Evolutionary conservation across 2,329 filamentous ascomycete genomes (phyloP).

Genomic region (Penicillium sp.): DNA sequence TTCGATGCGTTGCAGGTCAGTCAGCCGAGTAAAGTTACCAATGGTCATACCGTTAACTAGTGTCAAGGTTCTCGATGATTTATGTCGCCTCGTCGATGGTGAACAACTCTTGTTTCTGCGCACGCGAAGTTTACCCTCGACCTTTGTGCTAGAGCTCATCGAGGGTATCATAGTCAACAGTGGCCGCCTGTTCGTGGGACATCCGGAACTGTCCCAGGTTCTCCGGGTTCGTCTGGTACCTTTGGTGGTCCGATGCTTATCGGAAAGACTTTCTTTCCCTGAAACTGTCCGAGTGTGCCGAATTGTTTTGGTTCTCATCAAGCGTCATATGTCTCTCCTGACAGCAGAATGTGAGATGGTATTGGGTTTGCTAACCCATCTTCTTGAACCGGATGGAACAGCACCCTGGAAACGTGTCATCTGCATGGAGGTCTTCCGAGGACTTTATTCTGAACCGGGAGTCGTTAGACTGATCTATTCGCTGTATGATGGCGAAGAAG

Average conservation of each 20-base stretch:
- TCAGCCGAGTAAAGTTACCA: background rate
- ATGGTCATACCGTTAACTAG: conserved; percentile 7
- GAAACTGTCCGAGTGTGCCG: conserved; percentile 75
- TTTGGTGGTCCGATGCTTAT: conserved; percentile 69
- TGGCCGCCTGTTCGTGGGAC: conserved; percentile 67
- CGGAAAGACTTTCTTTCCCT: conserved; percentile 71
- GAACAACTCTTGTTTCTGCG: conserved; percentile 76
- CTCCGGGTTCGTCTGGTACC: conserved; percentile 75
- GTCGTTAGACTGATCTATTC: conserved; percentile 74
- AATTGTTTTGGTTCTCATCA: conserved; percentile 74
- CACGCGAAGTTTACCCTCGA: conserved; percentile 69
- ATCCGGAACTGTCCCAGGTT: conserved; percentile 74
- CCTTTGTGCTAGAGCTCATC: conserved; percentile 84
- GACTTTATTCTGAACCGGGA: conserved; percentile 73
- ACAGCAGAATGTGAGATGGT: conserved; percentile 76
- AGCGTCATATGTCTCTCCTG: conserved; percentile 68
- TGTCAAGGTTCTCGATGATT: conserved; percentile 70
- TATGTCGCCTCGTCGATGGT: conserved; percentile 80
- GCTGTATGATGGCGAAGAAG: conserved; percentile 68
- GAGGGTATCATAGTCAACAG: conserved; percentile 86
- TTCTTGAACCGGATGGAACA: conserved; percentile 76
- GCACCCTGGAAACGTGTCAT: conserved; percentile 79
- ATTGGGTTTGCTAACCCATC: conserved; percentile 71
- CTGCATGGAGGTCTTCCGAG: conserved; percentile 85
- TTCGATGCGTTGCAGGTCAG: conserved; percentile 73